Base-by-base conservation (phyloP, 2,329 filamentous ascomycete genomes). In the Sarocladiaceae sp. region DNA sequence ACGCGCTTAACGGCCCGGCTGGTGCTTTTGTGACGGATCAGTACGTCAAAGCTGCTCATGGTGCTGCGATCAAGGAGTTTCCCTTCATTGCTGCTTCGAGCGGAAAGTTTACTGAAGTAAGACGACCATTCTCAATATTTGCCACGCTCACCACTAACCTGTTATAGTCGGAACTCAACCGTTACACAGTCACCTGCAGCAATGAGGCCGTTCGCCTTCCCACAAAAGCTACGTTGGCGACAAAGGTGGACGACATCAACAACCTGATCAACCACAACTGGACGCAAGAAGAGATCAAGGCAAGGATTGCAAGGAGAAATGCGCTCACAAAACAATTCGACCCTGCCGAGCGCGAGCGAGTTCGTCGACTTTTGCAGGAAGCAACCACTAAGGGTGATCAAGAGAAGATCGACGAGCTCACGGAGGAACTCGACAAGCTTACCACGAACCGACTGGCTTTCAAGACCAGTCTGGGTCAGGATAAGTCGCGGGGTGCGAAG, bases 11-110 rank as follows among this genome's bases (percentile, higher is more conserved):
- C 57, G 86, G 82, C 2, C 87, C 88, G 54, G 88, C 90, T 33
- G 87, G 90, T 56, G 77, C 77, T 3, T 88, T 96, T 61, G 82
- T 88, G 28, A 96, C 91, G 0, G 90, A 96, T 55, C 87, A 92
- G 66, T 97, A 97, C 64, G 83, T 89, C 28, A 75, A 86, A 51
- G 84, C 89, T 37, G 84, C 90, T 7, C 88, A 96, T 64, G 94
- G 94, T 42, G 91, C 92, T 61, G 79, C 88, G 0, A 81, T 90
- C 63, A 87, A 87, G 65, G 84, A 92, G 31, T 97, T 91, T 71
- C 91, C 92, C 4, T 97, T 97, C 68, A 86, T 94, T 56, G 86
- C 87, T 56, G 92, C 93, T 64, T 97, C 94, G 0, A 92, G 96
- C 66, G 83, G 85, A 48, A 76, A 79, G 37, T 88, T 97, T 63